These are phyloP conservation scores for Solanum hybrid DNA, from an alignment of 305 asterid species.

Conservation along the genomic window DNA sequence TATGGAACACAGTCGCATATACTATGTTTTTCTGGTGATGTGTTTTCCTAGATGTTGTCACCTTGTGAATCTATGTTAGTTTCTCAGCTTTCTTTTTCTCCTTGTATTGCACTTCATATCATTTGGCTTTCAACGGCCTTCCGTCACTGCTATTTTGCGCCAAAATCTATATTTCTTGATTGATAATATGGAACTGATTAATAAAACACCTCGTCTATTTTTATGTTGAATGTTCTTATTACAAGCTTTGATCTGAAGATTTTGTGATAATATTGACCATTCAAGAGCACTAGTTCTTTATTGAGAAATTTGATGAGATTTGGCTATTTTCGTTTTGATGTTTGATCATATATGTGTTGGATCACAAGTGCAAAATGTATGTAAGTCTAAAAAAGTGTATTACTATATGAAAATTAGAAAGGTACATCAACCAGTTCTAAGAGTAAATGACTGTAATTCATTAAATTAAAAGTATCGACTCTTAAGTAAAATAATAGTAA, in stretches of 20 bases:
- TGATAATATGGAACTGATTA: background rate
- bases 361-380: background rate
- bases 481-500: background rate
- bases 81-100: background rate
- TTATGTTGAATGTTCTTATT: slow-evolving; percentile 17
- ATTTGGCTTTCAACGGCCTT: background rate
- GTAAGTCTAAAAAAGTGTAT: background rate
- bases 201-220: background rate
- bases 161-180: background rate
- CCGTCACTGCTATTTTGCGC: background rate
- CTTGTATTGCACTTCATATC: background rate
- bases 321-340: slow-evolving; percentile 14
- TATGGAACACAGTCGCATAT: background rate
- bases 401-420: background rate
- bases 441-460: background rate
- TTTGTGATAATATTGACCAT: slow-evolving; percentile 60
- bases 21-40: background rate
- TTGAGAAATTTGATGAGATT: slow-evolving; percentile 87
- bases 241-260: slow-evolving; percentile 79
- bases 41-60: background rate
- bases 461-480: background rate
- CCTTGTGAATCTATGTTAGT: background rate
- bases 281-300: slow-evolving; percentile 67
- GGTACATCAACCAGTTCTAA: background rate
- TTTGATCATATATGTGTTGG: background rate